Conservation (phyloP, 257 asterid species). For the Ilex asprella region DNA sequence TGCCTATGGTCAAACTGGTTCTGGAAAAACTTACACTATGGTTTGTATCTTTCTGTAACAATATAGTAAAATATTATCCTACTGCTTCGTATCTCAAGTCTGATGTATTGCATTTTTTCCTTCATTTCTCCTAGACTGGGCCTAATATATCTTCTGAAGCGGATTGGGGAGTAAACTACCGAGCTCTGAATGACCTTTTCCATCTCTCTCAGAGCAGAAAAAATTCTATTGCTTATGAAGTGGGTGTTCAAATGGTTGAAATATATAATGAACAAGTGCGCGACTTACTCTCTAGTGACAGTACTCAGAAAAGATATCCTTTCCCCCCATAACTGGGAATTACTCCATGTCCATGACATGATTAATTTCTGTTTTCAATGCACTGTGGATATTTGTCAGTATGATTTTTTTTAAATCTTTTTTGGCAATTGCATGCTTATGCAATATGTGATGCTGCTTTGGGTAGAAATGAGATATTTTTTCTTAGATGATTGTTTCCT, state of each 20-base stretch:
- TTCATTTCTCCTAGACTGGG: conserved; percentile 52
- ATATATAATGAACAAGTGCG: conserved; percentile 96
- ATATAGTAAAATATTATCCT: not conserved
- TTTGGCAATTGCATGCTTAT: conserved; percentile 1
- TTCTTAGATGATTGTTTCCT: conserved; percentile 28
- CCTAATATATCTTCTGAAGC: conserved; percentile 64
- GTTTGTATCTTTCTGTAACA: conserved; percentile 27
- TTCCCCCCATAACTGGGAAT: conserved; percentile 9
- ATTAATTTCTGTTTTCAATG: conserved; percentile 11
- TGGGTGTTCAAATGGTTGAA: conserved; percentile 95
- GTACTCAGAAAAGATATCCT: conserved; percentile 88
- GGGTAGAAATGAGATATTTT: not conserved
- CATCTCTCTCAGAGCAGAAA: conserved; percentile 65
- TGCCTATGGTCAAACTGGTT: conserved; percentile 98
- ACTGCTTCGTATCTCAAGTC: conserved; percentile 6
- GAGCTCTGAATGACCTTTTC: conserved; percentile 95
- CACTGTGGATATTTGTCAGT: conserved; percentile 2
- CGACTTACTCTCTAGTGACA: conserved; percentile 62
- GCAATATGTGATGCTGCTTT: not conserved
- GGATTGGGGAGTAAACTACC: conserved; percentile 92
- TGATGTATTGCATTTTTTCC: conserved; percentile 16
- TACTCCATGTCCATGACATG: conserved; percentile 1
- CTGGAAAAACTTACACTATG: conserved; percentile 96
- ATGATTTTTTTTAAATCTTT: conserved; percentile 1
- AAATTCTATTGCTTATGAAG: conserved; percentile 63